Evolutionary conservation across 441 rosid genomes (phyloP).

Genomic region (Daphne laureola): DNA sequence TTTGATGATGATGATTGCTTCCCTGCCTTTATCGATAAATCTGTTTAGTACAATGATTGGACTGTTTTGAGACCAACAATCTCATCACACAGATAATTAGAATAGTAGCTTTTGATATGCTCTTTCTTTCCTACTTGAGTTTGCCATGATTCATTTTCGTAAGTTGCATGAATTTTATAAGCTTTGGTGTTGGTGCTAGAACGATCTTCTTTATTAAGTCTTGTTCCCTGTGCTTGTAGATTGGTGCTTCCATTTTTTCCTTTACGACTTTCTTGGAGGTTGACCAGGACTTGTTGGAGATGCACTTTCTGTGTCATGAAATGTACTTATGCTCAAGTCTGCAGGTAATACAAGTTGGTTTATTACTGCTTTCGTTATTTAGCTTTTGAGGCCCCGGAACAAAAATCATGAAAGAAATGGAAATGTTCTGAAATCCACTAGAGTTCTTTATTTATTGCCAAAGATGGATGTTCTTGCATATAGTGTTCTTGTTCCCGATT

Average conservation of each 20-base stretch:
- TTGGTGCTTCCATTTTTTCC: slow-evolving; percentile 49
- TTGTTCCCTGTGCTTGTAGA: slow-evolving; percentile 24
- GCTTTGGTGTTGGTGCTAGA: not conserved
- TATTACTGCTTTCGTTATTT: slow-evolving; percentile 7
- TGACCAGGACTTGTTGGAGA: slow-evolving; percentile 36
- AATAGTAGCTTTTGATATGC: no score
- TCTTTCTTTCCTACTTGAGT: no score
- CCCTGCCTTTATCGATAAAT: no score
- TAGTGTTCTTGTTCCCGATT: slow-evolving; percentile 1
- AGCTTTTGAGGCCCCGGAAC: not conserved
- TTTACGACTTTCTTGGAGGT: slow-evolving; percentile 38
- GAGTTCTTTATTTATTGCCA: no score
- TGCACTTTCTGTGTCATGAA: slow-evolving; percentile 28
- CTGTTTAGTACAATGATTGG: no score
- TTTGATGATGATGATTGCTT: no score
- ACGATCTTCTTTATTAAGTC: no score
- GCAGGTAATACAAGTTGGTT: slow-evolving; percentile 34
- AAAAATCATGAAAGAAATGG: no score
- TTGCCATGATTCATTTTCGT: no score
- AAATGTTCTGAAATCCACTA: no score
- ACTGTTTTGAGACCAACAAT: no score
- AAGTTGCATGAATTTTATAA: not conserved
- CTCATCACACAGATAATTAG: no score
- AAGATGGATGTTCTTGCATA: not conserved
- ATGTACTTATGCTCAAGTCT: slow-evolving; percentile 29